phyloP scores from a whole-genome alignment of 345 rosid species.

The Gossypium longicalyx region DNA sequence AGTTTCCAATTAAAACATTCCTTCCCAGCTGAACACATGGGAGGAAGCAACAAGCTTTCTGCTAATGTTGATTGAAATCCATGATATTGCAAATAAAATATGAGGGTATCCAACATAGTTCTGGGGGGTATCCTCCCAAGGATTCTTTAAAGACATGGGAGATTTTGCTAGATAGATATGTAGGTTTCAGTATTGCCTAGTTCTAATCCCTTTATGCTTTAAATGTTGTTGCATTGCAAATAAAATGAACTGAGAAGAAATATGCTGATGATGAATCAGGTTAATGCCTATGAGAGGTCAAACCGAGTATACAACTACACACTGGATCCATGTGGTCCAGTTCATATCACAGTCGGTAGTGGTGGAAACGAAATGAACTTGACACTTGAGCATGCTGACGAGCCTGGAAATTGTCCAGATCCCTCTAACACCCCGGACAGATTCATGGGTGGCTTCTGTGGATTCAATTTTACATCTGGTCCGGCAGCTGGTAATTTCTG shows the following conservation, averaged over 20 bases:
- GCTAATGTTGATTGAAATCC: background rate
- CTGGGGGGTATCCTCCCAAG: background rate
- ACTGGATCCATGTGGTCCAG: constrained; percentile 78
- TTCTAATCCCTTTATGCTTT: background rate
- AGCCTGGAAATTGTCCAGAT: constrained; percentile 73
- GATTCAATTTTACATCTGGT: constrained; percentile 71
- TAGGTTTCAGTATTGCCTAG: background rate
- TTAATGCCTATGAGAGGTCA: constrained; percentile 91
- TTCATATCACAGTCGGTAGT: constrained; percentile 67
- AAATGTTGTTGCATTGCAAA: background rate
- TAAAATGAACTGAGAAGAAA: background rate
- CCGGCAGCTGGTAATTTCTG: constrained; percentile 69
- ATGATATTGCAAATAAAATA: background rate
- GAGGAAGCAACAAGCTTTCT: background rate
- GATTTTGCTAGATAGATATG: background rate
- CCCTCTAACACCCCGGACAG: constrained; percentile 52
- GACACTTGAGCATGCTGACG: constrained; percentile 68
- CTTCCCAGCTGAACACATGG: constrained; percentile 7
- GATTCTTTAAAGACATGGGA: background rate
- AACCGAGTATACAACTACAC: constrained; percentile 80
- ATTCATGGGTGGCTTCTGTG: constrained; percentile 62
- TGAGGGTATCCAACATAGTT: background rate
- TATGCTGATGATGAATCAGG: constrained; percentile 36
- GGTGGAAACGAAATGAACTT: constrained; percentile 75
- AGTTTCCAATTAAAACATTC: background rate